Evolutionary conservation across 1,139 yeast species (phyloP), one percentile per base, ranked within the genome.

Genomic region (Zygoascus meyerae): DNA sequence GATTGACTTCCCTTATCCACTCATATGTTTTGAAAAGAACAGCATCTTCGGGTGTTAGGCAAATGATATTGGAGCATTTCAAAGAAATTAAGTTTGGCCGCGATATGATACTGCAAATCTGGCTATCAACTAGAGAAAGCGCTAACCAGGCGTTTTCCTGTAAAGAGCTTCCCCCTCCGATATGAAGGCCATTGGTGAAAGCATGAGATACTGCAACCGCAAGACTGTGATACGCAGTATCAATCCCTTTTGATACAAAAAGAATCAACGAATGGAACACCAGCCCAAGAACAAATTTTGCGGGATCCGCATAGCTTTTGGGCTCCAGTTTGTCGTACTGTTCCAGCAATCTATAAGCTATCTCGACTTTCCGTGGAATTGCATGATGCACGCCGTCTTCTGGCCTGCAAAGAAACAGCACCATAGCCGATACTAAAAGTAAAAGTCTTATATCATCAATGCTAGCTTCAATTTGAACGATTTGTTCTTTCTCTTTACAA

Each of bases 1-100:
- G 30, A 26, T 40, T 40, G 14, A 31, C 32, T 21, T 40, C 35
- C n/a, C 35, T 35, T 28, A 40, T 40, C 43, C 43, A 40, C 12
- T 14, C 35, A 34, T 14, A 32, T n/a, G 35, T 30, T 21, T 35
- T 29, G 12, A 26, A 9, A 29, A 35, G 39, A 21, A 35, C 18
- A 8, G 39, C 28, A 18, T 40, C 37, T 10, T 17, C 14, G 32
- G 29, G 28, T 11, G 35, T 7, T 10, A 36, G 28, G 12, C 32
- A 34, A 21, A 32, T 31, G 11, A 31, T 32, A 16, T 40, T 40
- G 3, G 36, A 34, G 15, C 35, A 32, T 10, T 30, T 17, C 36
- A 40, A n/a, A 14, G 34, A 16, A 12, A 40, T 28, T 37, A 40
- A 12, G 15, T 34, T 40, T 11, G 43, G 43, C 10, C 43, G 26